Evolutionary conservation across 768 basidiomycete genomes (phyloP).

Genomic region (Collybia mongolica): DNA sequence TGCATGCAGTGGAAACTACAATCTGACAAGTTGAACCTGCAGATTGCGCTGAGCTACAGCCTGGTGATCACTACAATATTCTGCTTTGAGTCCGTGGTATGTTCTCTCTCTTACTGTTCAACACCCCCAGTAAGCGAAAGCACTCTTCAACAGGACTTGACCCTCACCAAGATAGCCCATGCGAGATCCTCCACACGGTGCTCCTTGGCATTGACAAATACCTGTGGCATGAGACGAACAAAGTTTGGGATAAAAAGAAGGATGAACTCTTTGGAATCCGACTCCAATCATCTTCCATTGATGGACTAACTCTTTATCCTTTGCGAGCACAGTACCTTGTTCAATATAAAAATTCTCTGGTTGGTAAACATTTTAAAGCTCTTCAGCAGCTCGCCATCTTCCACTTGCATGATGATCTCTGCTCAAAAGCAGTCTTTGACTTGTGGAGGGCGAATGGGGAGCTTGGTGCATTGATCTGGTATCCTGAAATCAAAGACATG

Average conservation of each 20-base stretch:
- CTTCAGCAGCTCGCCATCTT: constrained; percentile 30
- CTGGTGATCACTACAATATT: constrained; percentile 18
- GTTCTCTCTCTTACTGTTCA: too few species aligned
- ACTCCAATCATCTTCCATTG: constrained; percentile 26
- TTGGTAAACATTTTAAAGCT: constrained; percentile 26
- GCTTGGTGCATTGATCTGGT: constrained; percentile 30
- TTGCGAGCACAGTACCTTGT: constrained; percentile 31
- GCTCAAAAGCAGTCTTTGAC: constrained; percentile 11
- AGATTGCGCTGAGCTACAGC: too few species aligned
- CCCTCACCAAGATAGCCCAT: constrained; percentile 40
- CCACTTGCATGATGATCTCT: constrained; percentile 30
- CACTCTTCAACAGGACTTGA: constrained; percentile 30
- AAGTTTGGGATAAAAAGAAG: constrained; percentile 20
- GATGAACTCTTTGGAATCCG: constrained; percentile 20
- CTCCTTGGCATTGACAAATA: constrained; percentile 48
- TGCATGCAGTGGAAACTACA: too few species aligned
- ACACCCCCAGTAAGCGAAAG: too few species aligned
- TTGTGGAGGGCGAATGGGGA: constrained; percentile 26
- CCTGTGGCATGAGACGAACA: constrained; percentile 39
- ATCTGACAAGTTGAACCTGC: too few species aligned
- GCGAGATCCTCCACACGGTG: constrained; percentile 43
- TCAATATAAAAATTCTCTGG: constrained; percentile 29
- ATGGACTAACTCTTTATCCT: constrained; percentile 28
- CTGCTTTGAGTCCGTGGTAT: constrained; percentile 17
- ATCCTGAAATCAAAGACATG: constrained; percentile 29